A percentile compares a stretch with the other conserved stretches of the same genome.
These are phyloP conservation scores for Lasiodiplodia theobromae DNA, from an alignment of 2,329 filamentous ascomycete genomes.

Conservation along the genomic window DNA sequence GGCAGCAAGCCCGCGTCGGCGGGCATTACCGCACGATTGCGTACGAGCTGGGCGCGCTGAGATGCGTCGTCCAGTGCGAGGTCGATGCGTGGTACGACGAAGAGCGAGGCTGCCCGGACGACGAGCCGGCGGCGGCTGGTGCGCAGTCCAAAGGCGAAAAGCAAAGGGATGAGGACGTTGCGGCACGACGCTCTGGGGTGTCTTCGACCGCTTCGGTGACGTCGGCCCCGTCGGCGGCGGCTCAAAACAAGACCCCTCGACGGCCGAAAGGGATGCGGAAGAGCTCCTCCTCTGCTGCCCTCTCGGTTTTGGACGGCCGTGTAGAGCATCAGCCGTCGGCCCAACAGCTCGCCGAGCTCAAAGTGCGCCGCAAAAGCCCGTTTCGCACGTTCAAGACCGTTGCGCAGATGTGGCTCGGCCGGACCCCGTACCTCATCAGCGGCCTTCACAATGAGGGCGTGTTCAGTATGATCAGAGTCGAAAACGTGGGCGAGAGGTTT, in stretches of 20 bases:
- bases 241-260: no score
- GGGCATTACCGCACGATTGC: slow-evolving; percentile 29
- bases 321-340: neutral
- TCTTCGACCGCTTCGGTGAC: no score
- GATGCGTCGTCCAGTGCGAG: slow-evolving; percentile 40
- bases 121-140: no score
- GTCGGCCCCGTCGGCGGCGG: no score
- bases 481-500: neutral
- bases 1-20: no score
- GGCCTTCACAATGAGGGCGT: neutral
- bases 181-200: no score
- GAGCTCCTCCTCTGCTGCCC: no score
- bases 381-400: neutral
- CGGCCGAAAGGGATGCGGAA: no score
- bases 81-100: slow-evolving; percentile 38
- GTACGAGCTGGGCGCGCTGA: slow-evolving; percentile 38
- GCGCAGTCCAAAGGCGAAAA: no score
- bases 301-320: no score
- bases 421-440: neutral
- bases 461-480: neutral
- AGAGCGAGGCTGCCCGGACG: no score
- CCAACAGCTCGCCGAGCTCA: slow-evolving; percentile 20
- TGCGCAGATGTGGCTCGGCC: neutral
- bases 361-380: neutral
- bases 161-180: no score